Evolutionary conservation across 2,329 filamentous ascomycete species (phyloP), one percentile per base, ranked within the genome.

Genomic region (Gaeumannomyces sp.): DNA sequence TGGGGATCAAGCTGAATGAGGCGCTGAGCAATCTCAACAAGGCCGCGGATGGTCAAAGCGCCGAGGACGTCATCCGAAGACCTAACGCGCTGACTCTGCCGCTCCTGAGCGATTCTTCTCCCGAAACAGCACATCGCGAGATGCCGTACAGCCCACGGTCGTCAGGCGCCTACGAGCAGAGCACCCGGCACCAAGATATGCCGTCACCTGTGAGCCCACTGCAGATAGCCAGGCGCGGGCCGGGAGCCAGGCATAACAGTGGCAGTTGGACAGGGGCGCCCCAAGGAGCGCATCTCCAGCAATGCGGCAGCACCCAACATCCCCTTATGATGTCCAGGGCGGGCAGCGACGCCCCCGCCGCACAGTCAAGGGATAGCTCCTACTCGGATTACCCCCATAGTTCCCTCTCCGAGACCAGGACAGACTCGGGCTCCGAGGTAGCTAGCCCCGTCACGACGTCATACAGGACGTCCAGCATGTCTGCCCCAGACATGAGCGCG

Each of bases 321-420:
- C 45, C 45, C 19, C 16, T 50, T 22, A 10, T n/a, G 7, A 53
- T 22, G 22, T 8, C 22, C 19, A 6, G 45, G 13, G 6, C 45
- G 8, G 45, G 45, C 22, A n/a, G 45, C 22, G 22, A 22, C 7
- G 19, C 45, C 10, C 6, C 45, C 19, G 45, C 45, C 10, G 22
- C 45, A 76, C 63, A 76, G 74, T 11, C 70, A 73, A 33, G 61
- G 29, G 61, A 31, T 45, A 70, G 69, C 67, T 66, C 66, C 2
- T 27, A 53, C 14, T 73, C 72, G 45, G 76, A 77, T 59, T 77
- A 75, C 5, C 70, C 74, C 28, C 75, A 75, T 61, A 76, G 75
- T 64, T 76, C 74, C 3, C 69, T 76, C 31, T 74, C 76, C 57
- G 74, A 76, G 33, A 64, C 22, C 8, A 53, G 50, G 35, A 57